A percentile compares a stretch with the other conserved stretches of the same genome.
Evolutionary conservation across 2,329 filamentous ascomycete species (phyloP).

Genomic region (Penicillium sp.): DNA sequence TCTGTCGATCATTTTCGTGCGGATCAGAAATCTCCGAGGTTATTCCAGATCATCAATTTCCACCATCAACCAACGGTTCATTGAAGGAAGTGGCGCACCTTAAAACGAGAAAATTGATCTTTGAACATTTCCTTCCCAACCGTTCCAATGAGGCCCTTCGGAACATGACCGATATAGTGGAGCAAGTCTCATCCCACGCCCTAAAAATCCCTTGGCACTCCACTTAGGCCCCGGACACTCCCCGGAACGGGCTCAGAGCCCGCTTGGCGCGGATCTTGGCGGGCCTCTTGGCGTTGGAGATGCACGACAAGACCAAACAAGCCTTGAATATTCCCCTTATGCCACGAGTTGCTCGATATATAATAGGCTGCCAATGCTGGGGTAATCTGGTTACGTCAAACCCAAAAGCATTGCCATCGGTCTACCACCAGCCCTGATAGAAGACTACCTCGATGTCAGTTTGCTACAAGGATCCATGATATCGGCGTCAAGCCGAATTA

Average conservation of each 20-base stretch:
- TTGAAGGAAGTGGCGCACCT: background rate
- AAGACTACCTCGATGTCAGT: background rate
- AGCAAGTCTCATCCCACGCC: slow-evolving; percentile 1
- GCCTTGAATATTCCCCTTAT: slow-evolving; percentile 2
- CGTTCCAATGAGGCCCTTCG: background rate
- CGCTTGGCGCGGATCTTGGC: slow-evolving; percentile 5
- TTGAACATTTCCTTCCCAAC: background rate
- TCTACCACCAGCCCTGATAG: background rate
- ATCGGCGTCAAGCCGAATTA: background rate
- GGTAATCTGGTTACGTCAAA: background rate
- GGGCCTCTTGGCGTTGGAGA: background rate
- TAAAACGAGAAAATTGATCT: background rate
- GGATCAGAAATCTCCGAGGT: background rate
- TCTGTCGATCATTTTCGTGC: background rate
- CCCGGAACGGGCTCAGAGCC: background rate
- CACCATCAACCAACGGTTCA: background rate
- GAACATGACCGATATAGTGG: background rate
- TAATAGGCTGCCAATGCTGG: slow-evolving; percentile 3
- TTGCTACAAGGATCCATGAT: background rate
- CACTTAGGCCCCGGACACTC: background rate
- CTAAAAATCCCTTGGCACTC: background rate
- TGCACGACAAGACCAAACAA: slow-evolving; percentile 6
- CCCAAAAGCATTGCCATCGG: background rate
- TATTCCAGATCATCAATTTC: background rate
- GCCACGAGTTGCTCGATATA: background rate